Conservation (phyloP, 371 early-diverging fungal genomes). For the Apophysomyces variabilis region DNA sequence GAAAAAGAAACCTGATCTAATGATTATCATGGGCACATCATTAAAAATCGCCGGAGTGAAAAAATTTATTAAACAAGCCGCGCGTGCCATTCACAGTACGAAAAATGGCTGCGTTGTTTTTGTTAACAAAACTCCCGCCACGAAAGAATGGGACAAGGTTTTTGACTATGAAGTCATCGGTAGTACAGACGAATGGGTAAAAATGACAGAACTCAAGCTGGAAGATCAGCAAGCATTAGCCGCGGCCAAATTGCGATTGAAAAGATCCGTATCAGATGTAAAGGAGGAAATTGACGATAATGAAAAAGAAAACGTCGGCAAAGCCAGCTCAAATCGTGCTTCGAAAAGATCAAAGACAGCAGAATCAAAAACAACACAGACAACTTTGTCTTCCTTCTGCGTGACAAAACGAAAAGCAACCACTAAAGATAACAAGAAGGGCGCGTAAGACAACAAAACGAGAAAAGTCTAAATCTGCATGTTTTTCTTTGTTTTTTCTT, state of each 20-base stretch:
- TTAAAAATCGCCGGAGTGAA: slow-evolving; percentile 95
- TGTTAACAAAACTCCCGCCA: slow-evolving; percentile 65
- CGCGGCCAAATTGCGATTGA: slow-evolving; percentile 29
- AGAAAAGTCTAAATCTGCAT: neutral
- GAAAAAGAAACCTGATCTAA: slow-evolving; percentile 79
- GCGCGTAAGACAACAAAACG: neutral
- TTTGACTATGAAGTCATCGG: slow-evolving; percentile 91
- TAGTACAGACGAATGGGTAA: slow-evolving; percentile 76
- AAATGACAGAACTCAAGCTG: slow-evolving; percentile 22
- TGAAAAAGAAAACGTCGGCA: slow-evolving; percentile 30
- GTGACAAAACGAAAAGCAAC: slow-evolving; percentile 16
- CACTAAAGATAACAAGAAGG: neutral
- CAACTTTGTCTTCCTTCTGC: slow-evolving; percentile 17
- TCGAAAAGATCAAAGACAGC: slow-evolving; percentile 14
- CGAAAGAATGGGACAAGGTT: slow-evolving; percentile 83
- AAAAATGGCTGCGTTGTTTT: slow-evolving; percentile 62
- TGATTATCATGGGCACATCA: slow-evolving; percentile 98
- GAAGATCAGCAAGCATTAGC: slow-evolving; percentile 14
- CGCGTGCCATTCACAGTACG: slow-evolving; percentile 64
- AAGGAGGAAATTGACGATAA: slow-evolving; percentile 37
- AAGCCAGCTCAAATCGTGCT: slow-evolving; percentile 17
- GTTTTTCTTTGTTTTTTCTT: neutral
- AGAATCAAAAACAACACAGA: slow-evolving; percentile 7
- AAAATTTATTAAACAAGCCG: slow-evolving; percentile 86
- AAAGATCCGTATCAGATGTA: slow-evolving; percentile 31